Evolutionary conservation across 495 filamentous ascomycete species (phyloP).

Genomic region (Penicillium simplicissimum): DNA sequence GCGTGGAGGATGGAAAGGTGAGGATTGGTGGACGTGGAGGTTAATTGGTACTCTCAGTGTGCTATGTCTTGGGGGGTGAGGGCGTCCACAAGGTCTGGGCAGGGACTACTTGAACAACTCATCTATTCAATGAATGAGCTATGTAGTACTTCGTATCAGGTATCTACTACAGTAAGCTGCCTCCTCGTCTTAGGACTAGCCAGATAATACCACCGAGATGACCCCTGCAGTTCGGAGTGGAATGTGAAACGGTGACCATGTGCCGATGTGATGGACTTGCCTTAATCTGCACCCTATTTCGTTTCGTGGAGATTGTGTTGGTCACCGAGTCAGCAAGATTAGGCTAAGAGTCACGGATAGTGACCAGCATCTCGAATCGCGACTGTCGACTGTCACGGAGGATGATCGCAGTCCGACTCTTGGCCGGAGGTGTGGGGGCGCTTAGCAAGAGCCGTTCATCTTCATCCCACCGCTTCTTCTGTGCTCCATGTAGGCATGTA

Average conservation of each 20-base stretch:
- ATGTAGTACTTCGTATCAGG: too few species aligned
- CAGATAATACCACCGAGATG: neutral
- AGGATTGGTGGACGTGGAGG: neutral
- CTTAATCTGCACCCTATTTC: neutral
- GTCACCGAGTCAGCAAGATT: neutral
- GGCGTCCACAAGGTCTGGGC: neutral
- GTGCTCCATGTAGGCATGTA: too few species aligned
- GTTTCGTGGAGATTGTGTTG: neutral
- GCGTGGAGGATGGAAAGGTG: neutral
- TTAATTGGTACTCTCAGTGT: neutral
- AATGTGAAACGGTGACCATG: neutral
- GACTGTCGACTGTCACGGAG: neutral
- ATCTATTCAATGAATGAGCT: too few species aligned
- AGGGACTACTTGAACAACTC: too few species aligned
- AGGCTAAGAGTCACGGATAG: neutral
- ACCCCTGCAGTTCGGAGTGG: conserved; percentile 11
- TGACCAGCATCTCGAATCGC: neutral
- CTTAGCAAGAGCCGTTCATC: conserved; percentile 13
- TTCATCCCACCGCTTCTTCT: conserved; percentile 1
- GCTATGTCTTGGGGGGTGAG: neutral
- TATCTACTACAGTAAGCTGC: too few species aligned
- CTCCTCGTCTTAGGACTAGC: too few species aligned
- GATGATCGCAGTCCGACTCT: conserved; percentile 10
- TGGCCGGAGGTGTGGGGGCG: conserved; percentile 17
- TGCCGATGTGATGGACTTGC: neutral